phyloP scores from a whole-genome alignment of 2,329 filamentous ascomycete species.

The Xylariaceae sp. region DNA sequence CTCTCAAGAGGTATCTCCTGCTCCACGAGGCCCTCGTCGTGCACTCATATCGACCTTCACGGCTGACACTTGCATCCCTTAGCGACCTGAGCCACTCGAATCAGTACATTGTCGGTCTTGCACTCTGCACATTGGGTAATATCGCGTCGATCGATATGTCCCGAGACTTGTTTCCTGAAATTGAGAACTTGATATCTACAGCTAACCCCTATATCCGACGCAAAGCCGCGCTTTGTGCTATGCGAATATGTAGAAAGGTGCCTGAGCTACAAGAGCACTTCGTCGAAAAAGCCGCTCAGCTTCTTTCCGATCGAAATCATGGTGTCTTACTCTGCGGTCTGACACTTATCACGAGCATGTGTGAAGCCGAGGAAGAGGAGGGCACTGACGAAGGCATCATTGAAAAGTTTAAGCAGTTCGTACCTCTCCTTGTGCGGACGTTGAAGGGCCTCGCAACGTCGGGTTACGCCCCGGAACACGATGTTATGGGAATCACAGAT shows the following conservation, averaged over 20 bases:
- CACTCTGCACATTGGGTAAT: conserved; percentile 92
- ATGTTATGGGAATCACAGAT: conserved; percentile 96
- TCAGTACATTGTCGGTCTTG: conserved; percentile 95
- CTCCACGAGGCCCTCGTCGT: neutral
- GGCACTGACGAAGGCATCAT: conserved; percentile 85
- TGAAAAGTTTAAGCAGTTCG: conserved; percentile 83
- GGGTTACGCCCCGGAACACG: conserved; percentile 94
- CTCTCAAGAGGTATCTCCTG: conserved; percentile 77
- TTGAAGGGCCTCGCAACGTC: conserved; percentile 90
- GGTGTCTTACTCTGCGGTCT: conserved; percentile 90
- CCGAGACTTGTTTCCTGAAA: conserved; percentile 90
- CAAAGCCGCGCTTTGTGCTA: conserved; percentile 96
- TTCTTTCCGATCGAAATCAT: conserved; percentile 91
- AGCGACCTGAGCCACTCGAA: conserved; percentile 97
- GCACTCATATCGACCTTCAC: neutral
- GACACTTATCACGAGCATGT: conserved; percentile 85
- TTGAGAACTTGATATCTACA: conserved; percentile 86
- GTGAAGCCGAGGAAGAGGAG: conserved; percentile 90
- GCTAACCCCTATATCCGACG: conserved; percentile 97
- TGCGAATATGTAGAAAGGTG: conserved; percentile 97
- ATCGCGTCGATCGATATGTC: conserved; percentile 99
- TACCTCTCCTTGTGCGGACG: conserved; percentile 81
- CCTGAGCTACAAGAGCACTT: conserved; percentile 97
- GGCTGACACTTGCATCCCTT: conserved; percentile 33
- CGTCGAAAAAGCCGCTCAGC: conserved; percentile 81